These are phyloP conservation scores for Galerina sulciceps DNA, from an alignment of 768 basidiomycete genomes.

Conservation along the genomic window DNA sequence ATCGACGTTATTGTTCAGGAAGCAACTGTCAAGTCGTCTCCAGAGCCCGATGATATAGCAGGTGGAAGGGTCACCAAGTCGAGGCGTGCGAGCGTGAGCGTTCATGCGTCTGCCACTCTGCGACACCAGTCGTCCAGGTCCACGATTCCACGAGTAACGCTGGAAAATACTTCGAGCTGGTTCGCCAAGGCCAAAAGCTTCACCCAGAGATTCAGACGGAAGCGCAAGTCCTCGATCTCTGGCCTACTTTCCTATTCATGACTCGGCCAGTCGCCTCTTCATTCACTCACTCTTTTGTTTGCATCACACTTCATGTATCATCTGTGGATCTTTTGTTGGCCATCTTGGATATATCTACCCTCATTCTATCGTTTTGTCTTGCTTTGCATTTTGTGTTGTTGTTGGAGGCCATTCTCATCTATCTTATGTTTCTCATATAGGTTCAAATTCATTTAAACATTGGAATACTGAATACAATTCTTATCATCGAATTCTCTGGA, in stretches of 20 bases:
- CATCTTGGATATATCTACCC: too few relatives aligned
- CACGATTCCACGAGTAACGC: slow-evolving; percentile 25
- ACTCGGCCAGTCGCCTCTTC: background rate
- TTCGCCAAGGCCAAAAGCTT: slow-evolving; percentile 16
- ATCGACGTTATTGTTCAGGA: slow-evolving; percentile 55
- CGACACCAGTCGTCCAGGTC: slow-evolving; percentile 40
- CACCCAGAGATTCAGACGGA: slow-evolving; percentile 11
- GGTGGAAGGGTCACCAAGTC: slow-evolving; percentile 17
- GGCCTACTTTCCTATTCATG: slow-evolving; percentile 8
- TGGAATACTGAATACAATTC: too few relatives aligned
- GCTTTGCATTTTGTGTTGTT: too few relatives aligned
- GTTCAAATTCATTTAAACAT: too few relatives aligned
- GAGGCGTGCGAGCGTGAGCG: slow-evolving; percentile 25
- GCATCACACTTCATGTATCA: background rate
- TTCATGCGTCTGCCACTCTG: slow-evolving; percentile 33
- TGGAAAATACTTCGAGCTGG: slow-evolving; percentile 17
- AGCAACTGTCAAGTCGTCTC: slow-evolving; percentile 39
- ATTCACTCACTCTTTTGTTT: slow-evolving; percentile 2
- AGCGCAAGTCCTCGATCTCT: slow-evolving; percentile 7
- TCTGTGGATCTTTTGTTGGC: too few relatives aligned
- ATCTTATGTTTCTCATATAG: too few relatives aligned
- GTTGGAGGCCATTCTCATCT: too few relatives aligned
- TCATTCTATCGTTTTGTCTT: too few relatives aligned
- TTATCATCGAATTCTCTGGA: too few relatives aligned
- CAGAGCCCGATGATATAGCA: slow-evolving; percentile 26